phyloP scores from a whole-genome alignment of 768 basidiomycete genomes.

The Paxillus involutus region DNA sequence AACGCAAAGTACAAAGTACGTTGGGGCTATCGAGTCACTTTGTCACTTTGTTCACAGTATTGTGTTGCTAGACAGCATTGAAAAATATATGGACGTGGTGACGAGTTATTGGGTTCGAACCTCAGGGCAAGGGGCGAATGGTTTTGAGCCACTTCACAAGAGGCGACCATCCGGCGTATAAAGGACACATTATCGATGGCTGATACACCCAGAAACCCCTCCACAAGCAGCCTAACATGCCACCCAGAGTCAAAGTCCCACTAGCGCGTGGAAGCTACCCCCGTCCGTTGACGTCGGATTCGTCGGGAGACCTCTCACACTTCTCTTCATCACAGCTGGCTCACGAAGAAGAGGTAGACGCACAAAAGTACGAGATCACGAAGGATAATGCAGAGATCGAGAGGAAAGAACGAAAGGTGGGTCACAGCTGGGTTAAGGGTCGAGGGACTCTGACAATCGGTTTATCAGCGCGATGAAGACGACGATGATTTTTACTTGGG shows the following conservation, averaged over 20 bases:
- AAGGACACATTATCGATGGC: neutral
- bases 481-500: conserved; percentile 7
- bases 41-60: neutral
- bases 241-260: neutral
- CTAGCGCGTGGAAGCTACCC: conserved; percentile 4
- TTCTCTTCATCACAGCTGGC: conserved; percentile 10
- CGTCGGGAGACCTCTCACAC: conserved; percentile 1
- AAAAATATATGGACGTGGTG: neutral
- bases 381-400: conserved; percentile 7
- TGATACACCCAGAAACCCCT: neutral
- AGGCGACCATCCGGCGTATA: neutral
- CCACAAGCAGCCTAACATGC: neutral
- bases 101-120: neutral
- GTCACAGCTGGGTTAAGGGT: too few species aligned
- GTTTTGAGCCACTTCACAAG: conserved; percentile 6
- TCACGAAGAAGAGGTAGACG: conserved; percentile 7
- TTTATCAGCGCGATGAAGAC: conserved; percentile 7
- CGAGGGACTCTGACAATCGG: neutral
- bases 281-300: conserved; percentile 10
- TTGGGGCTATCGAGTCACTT: too few species aligned
- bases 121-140: neutral
- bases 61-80: neutral
- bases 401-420: conserved; percentile 5
- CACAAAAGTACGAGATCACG: neutral
- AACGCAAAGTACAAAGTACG: too few species aligned